Evolutionary conservation across 2,329 filamentous ascomycete genomes (phyloP).

Genomic region (Leptographium procerum): DNA sequence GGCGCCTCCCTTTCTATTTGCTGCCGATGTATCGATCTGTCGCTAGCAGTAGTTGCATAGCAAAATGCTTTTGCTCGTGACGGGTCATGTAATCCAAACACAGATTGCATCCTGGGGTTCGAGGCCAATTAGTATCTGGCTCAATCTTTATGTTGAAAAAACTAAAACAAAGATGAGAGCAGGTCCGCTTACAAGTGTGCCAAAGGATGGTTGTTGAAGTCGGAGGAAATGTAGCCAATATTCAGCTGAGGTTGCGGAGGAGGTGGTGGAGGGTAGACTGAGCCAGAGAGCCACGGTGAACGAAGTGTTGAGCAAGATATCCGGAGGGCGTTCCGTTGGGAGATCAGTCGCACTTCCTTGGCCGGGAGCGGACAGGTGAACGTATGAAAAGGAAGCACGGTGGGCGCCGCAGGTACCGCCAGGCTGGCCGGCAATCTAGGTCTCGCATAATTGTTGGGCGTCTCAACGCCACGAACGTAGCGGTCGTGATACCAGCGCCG

Average conservation of each 20-base stretch:
- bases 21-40: slow-evolving; percentile 76
- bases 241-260: slow-evolving; percentile 78
- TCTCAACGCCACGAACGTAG: slow-evolving; percentile 50
- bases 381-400: slow-evolving; percentile 92
- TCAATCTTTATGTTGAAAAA: not conserved
- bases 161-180: not conserved
- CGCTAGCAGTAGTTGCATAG: slow-evolving; percentile 88
- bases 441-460: slow-evolving; percentile 52
- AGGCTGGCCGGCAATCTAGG: slow-evolving; percentile 63
- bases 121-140: not conserved
- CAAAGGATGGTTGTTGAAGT: slow-evolving; percentile 97
- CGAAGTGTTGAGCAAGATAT: slow-evolving; percentile 86
- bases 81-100: slow-evolving; percentile 81
- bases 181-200: slow-evolving; percentile 60
- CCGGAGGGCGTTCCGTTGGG: slow-evolving; percentile 82
- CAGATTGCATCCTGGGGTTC: slow-evolving; percentile 80
- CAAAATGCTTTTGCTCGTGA: slow-evolving; percentile 73
- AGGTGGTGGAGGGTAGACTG: slow-evolving; percentile 72
- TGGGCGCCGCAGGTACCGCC: slow-evolving; percentile 76
- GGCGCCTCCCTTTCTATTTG: slow-evolving; percentile 92
- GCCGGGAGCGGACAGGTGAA: slow-evolving; percentile 92
- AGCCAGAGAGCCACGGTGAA: slow-evolving; percentile 71
- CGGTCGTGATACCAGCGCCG: slow-evolving; percentile 85
- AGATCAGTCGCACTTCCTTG: slow-evolving; percentile 85
- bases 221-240: slow-evolving; percentile 91